Percentiles rank a stretch among this genome's conserved stretches.
phyloP scores from a whole-genome alignment of 2,329 filamentous ascomycete species.

The Chaetomium sp. region DNA sequence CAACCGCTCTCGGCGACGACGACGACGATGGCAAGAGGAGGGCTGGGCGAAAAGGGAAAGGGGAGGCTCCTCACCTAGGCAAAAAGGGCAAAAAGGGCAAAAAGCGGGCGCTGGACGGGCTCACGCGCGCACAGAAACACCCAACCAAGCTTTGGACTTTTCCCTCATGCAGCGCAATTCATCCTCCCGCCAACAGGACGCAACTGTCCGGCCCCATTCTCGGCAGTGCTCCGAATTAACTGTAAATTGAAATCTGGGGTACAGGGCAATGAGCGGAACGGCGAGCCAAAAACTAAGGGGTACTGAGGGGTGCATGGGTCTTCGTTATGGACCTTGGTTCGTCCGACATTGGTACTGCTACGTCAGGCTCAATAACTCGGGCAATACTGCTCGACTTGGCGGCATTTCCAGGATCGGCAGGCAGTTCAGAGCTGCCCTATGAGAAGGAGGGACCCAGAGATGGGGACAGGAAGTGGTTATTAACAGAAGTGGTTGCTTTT shows the following conservation, averaged over 20 bases:
- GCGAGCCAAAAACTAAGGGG: background rate
- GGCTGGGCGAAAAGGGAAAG: slow-evolving; percentile 4
- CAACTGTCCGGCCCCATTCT: slow-evolving; percentile 26
- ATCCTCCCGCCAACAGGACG: slow-evolving; percentile 12
- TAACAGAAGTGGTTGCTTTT: background rate
- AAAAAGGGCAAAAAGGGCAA: too few relatives aligned
- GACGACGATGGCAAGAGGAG: background rate
- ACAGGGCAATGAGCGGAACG: background rate
- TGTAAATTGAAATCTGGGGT: slow-evolving; percentile 31
- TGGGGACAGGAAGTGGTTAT: background rate
- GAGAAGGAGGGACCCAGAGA: background rate
- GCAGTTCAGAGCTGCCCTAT: slow-evolving; percentile 5
- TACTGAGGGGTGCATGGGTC: background rate
- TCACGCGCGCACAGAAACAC: background rate
- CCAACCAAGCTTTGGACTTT: background rate
- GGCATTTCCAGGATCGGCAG: slow-evolving; percentile 6
- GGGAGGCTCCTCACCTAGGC: background rate
- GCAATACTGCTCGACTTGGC: slow-evolving; percentile 2
- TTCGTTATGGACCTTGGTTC: background rate
- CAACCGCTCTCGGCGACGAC: background rate
- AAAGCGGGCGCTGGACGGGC: background rate
- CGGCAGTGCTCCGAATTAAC: slow-evolving; percentile 31
- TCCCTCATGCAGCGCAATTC: slow-evolving; percentile 10
- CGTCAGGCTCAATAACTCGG: slow-evolving; percentile 11
- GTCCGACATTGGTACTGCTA: background rate